phyloP scores from a whole-genome alignment of 176 grass and related monocot species.

The Cymbopogon citratus region DNA sequence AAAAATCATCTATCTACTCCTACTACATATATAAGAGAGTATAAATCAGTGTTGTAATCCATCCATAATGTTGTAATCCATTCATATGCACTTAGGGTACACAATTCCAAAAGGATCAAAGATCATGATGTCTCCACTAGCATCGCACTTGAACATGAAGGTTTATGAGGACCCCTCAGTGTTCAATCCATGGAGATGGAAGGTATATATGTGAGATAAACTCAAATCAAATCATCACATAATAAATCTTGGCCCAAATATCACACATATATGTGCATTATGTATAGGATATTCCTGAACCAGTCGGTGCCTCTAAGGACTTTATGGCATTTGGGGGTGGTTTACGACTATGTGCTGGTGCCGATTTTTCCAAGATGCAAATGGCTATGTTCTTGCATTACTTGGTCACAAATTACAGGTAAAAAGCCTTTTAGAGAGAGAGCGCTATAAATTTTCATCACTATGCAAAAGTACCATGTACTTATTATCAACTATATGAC shows the following conservation, averaged over 20 bases:
- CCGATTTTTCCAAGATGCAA: slow-evolving; percentile 52
- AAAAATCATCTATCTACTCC: background rate
- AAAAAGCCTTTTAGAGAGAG: background rate
- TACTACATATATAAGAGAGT: background rate
- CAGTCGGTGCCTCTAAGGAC: slow-evolving; percentile 45
- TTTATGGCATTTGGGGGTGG: slow-evolving; percentile 68
- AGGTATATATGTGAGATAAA: slow-evolving; percentile 7
- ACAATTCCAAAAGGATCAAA: slow-evolving; percentile 49
- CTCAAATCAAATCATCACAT: too few species aligned
- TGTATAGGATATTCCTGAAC: slow-evolving; percentile 34
- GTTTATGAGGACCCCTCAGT: slow-evolving; percentile 41
- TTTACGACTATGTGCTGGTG: slow-evolving; percentile 42
- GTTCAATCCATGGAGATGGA: slow-evolving; percentile 73
- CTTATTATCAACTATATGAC: background rate
- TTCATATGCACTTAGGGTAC: slow-evolving; percentile 22
- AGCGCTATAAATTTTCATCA: background rate
- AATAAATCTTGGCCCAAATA: background rate
- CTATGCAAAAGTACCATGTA: background rate
- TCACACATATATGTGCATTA: background rate
- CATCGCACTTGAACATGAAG: slow-evolving; percentile 28
- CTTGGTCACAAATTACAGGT: slow-evolving; percentile 58
- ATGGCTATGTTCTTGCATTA: slow-evolving; percentile 60
- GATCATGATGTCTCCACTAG: slow-evolving; percentile 42
- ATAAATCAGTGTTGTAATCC: background rate
- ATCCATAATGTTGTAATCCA: background rate